Conservation (phyloP, 805 yeast species). For the Scheffersomyces stipitis region DNA sequence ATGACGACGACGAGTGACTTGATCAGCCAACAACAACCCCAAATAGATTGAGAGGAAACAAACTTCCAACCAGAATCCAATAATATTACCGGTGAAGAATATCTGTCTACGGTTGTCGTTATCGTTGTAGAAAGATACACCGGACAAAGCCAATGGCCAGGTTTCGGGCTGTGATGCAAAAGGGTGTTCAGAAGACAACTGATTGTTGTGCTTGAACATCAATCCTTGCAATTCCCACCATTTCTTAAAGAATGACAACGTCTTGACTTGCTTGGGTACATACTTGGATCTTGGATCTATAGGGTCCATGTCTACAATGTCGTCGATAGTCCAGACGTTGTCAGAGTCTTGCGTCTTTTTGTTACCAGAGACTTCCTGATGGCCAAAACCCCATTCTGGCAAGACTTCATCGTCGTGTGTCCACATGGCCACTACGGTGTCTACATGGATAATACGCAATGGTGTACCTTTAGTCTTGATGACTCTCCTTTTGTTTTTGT, state of each 20-base stretch:
- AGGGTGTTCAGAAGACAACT: slow-evolving; percentile 85
- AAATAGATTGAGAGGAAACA: slow-evolving; percentile 59
- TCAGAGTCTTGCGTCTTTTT: slow-evolving; percentile 69
- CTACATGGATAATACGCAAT: slow-evolving; percentile 74
- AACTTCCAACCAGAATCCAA: slow-evolving; percentile 89
- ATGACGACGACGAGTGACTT: slow-evolving; percentile 74
- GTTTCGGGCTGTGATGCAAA: slow-evolving; percentile 88
- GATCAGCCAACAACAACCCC: slow-evolving; percentile 70
- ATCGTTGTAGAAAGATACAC: slow-evolving; percentile 96
- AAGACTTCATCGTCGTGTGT: slow-evolving; percentile 78
- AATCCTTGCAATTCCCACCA: slow-evolving; percentile 85
- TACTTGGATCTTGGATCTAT: slow-evolving; percentile 62
- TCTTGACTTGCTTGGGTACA: slow-evolving; percentile 61
- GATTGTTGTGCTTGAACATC: slow-evolving; percentile 93
- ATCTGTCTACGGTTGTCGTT: slow-evolving; percentile 67
- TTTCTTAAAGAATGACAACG: slow-evolving; percentile 73
- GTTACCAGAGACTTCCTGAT: slow-evolving; percentile 94
- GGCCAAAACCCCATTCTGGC: slow-evolving; percentile 94
- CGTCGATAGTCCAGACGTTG: slow-evolving; percentile 76
- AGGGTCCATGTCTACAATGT: slow-evolving; percentile 53
- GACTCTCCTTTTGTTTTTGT: slow-evolving; percentile 46
- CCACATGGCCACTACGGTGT: slow-evolving; percentile 92
- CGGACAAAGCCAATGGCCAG: slow-evolving; percentile 89
- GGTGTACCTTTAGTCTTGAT: slow-evolving; percentile 71
- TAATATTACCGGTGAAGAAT: slow-evolving; percentile 83